Percentiles rank a stretch among this genome's conserved stretches.
phyloP scores from a whole-genome alignment of 2,329 filamentous ascomycete genomes.

The Berkeleyomyces basicola region DNA sequence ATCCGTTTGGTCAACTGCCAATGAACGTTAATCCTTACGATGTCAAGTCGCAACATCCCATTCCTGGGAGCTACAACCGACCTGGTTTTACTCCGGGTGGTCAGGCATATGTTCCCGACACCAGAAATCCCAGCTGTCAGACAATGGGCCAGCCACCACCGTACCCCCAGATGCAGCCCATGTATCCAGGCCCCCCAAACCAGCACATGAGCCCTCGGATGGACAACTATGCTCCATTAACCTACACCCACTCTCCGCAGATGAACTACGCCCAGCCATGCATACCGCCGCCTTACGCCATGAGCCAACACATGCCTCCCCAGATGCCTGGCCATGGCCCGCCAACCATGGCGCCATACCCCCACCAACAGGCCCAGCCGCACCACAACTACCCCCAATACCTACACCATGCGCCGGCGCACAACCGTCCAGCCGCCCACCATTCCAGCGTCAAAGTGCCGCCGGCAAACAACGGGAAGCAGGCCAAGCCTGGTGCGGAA shows the following conservation, averaged over 20 bases:
- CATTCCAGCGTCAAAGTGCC: conserved; percentile 26
- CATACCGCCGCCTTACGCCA: conserved; percentile 30
- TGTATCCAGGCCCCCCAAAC: conserved; percentile 17
- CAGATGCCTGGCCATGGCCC: conserved; percentile 19
- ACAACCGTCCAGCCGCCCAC: conserved; percentile 26
- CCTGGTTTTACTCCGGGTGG: conserved; percentile 90
- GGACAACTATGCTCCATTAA: conserved; percentile 23
- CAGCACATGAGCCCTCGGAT: conserved; percentile 39
- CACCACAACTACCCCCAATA: conserved; percentile 10
- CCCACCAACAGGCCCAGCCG: background rate
- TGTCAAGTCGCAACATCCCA: conserved; percentile 49
- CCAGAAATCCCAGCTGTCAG: conserved; percentile 23
- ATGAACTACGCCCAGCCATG: conserved; percentile 26
- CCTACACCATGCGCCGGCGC: conserved; percentile 23
- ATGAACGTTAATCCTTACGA: conserved; percentile 52
- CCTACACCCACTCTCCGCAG: conserved; percentile 29
- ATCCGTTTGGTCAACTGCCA: conserved; percentile 66
- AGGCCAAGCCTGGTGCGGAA: background rate
- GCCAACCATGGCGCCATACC: conserved; percentile 35
- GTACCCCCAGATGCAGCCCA: background rate
- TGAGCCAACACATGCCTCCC: conserved; percentile 24
- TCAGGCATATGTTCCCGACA: conserved; percentile 67
- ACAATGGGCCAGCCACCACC: background rate
- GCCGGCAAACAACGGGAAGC: conserved; percentile 24
- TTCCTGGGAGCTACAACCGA: conserved; percentile 69